phyloP scores from a whole-genome alignment of 2,329 filamentous ascomycete species.

The Talaromyces atroroseus region DNA sequence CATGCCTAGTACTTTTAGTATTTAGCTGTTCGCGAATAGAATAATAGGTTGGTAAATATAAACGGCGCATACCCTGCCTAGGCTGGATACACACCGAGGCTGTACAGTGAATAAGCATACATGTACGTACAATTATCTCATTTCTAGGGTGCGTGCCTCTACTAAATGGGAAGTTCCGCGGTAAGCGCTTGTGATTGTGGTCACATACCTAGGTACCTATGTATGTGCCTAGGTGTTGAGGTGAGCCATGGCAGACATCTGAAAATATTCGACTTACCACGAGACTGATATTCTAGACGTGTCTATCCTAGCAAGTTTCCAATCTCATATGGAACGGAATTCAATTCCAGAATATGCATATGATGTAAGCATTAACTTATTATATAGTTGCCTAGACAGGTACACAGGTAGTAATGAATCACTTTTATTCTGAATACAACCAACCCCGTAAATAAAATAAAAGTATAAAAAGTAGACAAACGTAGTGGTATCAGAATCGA shows the following conservation, averaged over 20 bases:
- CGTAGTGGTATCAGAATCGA: slow-evolving; percentile 7
- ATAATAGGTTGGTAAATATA: too few relatives aligned
- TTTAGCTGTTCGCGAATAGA: neutral
- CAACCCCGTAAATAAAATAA: slow-evolving; percentile 4
- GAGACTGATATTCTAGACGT: neutral
- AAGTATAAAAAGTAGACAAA: slow-evolving; percentile 1
- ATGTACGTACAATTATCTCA: too few relatives aligned
- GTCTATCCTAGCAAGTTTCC: neutral
- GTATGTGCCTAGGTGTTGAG: too few relatives aligned
- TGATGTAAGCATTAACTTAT: neutral
- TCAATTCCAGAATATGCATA: neutral
- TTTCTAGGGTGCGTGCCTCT: too few relatives aligned
- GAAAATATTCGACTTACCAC: neutral
- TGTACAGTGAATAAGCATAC: neutral
- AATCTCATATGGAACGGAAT: neutral
- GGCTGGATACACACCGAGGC: neutral
- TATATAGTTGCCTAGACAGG: neutral
- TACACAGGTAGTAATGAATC: neutral
- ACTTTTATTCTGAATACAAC: neutral
- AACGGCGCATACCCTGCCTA: neutral
- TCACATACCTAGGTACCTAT: too few relatives aligned
- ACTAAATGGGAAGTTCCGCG: slow-evolving; percentile 1
- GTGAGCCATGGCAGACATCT: too few relatives aligned
- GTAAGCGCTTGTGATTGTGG: slow-evolving; percentile 4
- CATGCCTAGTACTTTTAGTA: too few relatives aligned